Conservation (phyloP, 768 basidiomycete genomes). For the Lyophyllum atratum region DNA sequence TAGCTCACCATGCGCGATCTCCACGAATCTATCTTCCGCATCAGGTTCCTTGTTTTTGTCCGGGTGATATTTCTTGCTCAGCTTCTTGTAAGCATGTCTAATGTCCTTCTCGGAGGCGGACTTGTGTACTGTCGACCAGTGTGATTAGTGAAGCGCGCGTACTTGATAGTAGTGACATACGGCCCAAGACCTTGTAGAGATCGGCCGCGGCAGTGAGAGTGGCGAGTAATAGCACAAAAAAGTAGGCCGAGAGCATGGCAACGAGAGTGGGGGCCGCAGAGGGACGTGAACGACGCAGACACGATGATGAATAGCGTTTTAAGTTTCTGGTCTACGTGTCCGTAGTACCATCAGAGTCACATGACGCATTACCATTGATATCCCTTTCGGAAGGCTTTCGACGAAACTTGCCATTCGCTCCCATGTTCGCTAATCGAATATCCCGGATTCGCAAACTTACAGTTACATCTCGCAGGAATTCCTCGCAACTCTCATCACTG, state of each 20-base stretch:
- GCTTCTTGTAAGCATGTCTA: slow-evolving; percentile 86
- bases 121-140: slow-evolving; percentile 49
- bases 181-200: slow-evolving; percentile 80
- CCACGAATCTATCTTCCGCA: slow-evolving; percentile 85
- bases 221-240: slow-evolving; percentile 39
- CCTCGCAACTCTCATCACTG: slow-evolving; percentile 10
- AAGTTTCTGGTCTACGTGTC: slow-evolving; percentile 22
- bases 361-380: slow-evolving; percentile 8
- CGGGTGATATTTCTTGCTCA: slow-evolving; percentile 89
- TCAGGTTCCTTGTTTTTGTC: slow-evolving; percentile 91
- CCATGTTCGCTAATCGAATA: slow-evolving; percentile 20
- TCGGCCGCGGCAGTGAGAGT: slow-evolving; percentile 58
- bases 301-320: slow-evolving; percentile 9
- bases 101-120: slow-evolving; percentile 89
- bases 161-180: slow-evolving; percentile 47
- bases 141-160: slow-evolving; percentile 22
- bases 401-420: not conserved
- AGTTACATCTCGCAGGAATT: slow-evolving; percentile 4
- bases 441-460: slow-evolving; percentile 12
- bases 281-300: slow-evolving; percentile 1
- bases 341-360: slow-evolving; percentile 9
- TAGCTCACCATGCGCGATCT: slow-evolving; percentile 80
- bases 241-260: slow-evolving; percentile 35
- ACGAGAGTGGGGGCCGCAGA: slow-evolving; percentile 14
- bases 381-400: not conserved